phyloP scores from a whole-genome alignment of 75 land plant species.

The Picea sitchensis region DNA sequence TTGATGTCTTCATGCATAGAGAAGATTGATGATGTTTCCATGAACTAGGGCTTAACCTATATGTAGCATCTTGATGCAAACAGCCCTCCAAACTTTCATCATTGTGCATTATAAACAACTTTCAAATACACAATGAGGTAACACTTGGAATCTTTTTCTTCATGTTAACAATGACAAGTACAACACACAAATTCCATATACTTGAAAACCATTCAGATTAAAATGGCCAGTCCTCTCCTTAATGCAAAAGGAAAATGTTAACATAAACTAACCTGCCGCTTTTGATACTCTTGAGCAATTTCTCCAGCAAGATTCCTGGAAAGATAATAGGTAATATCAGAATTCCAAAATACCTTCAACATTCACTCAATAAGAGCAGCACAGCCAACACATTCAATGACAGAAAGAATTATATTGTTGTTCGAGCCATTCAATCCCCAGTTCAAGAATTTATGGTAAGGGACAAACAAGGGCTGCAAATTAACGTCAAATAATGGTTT shows the following conservation, averaged over 20 bases:
- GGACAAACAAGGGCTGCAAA: neutral
- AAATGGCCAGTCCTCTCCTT: constrained; percentile 2
- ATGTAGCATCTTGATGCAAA: neutral
- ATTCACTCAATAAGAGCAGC: neutral
- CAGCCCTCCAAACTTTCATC: neutral
- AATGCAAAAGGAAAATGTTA: constrained; percentile 4
- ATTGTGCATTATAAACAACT: neutral
- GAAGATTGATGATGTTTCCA: neutral
- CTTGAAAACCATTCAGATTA: neutral
- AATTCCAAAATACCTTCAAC: neutral
- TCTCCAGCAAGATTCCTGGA: constrained; percentile 99
- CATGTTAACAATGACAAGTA: neutral
- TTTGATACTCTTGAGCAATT: constrained; percentile 80
- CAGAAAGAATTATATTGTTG: neutral
- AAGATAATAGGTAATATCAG: neutral
- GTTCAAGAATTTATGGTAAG: neutral
- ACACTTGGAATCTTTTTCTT: neutral
- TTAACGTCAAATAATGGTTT: neutral
- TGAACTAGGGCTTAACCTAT: neutral
- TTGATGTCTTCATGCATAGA: too few species aligned
- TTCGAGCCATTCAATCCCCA: neutral
- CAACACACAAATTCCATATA: neutral
- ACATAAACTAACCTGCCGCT: constrained; percentile 73
- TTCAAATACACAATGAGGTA: neutral
- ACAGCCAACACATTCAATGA: neutral